phyloP scores from a whole-genome alignment of 495 filamentous ascomycete species.

The Pseudomonodictys pantanalensis region DNA sequence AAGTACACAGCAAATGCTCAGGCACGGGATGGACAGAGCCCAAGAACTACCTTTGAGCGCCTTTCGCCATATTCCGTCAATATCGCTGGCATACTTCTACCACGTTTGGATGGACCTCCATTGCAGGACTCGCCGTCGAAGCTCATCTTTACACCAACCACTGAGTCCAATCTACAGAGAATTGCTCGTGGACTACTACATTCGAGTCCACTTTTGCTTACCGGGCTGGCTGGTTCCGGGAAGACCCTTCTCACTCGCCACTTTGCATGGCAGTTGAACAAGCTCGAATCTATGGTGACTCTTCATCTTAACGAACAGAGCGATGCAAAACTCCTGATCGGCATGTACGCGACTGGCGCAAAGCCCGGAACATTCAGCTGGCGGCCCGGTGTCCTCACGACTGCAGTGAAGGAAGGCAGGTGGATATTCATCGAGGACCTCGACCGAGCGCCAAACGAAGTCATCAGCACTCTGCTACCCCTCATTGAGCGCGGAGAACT shows the following conservation, averaged over 20 bases:
- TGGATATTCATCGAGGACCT: constrained; percentile 98
- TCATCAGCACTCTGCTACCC: constrained; percentile 85
- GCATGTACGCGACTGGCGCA: constrained; percentile 82
- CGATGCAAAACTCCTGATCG: constrained; percentile 90
- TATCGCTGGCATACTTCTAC: constrained; percentile 65
- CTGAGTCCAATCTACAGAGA: constrained; percentile 62
- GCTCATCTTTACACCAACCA: constrained; percentile 71
- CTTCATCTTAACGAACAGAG: constrained; percentile 96
- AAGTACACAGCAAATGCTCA: constrained; percentile 37
- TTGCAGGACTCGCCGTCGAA: constrained; percentile 23
- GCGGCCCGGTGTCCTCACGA: constrained; percentile 91
- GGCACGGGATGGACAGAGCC: constrained; percentile 39
- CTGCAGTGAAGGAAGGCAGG: constrained; percentile 85
- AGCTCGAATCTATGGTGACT: constrained; percentile 74
- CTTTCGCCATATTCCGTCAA: constrained; percentile 53
- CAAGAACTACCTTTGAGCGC: not conserved
- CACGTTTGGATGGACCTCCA: constrained; percentile 56
- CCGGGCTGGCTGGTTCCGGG: constrained; percentile 81
- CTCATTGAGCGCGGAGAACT: constrained; percentile 86
- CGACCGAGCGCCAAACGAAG: constrained; percentile 91
- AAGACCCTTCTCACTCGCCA: constrained; percentile 87
- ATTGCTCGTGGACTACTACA: constrained; percentile 65
- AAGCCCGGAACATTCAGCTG: constrained; percentile 86
- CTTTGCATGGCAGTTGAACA: constrained; percentile 70
- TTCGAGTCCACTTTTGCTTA: constrained; percentile 69